These are phyloP conservation scores for Penicillium digitatum DNA, from an alignment of 2,329 filamentous ascomycete species.

Conservation along the genomic window DNA sequence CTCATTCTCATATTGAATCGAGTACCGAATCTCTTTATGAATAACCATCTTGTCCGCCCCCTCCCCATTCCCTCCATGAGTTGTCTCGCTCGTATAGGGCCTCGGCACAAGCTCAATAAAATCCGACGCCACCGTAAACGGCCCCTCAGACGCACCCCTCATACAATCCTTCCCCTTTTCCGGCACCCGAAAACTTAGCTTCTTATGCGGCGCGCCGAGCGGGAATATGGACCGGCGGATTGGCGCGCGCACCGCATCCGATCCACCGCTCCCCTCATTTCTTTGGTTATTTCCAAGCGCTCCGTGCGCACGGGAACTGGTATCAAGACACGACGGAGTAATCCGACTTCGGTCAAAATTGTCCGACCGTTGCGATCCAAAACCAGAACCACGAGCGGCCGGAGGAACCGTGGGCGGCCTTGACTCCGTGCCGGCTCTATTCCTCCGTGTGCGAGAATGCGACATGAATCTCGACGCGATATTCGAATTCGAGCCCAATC, in stretches of 20 bases:
- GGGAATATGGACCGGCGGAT: constrained; percentile 16
- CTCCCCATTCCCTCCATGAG: constrained; percentile 14
- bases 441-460: background rate
- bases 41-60: constrained; percentile 31
- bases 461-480: constrained; percentile 7
- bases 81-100: constrained; percentile 7
- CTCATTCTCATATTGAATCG: constrained; percentile 29
- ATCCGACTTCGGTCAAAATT: background rate
- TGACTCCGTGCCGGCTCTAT: background rate
- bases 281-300: background rate
- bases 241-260: background rate
- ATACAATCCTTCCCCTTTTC: constrained; percentile 4
- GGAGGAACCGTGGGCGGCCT: background rate
- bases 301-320: background rate
- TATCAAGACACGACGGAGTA: constrained; percentile 1
- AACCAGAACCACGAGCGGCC: background rate
- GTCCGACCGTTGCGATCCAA: background rate
- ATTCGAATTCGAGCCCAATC: constrained; percentile 6
- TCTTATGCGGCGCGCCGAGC: background rate
- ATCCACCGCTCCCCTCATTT: background rate
- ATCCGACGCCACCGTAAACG: constrained; percentile 5
- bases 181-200: background rate
- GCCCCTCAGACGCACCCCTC: background rate
- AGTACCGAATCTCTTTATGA: constrained; percentile 33
- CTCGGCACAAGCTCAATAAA: constrained; percentile 19